A percentile compares a stretch with the other conserved stretches of the same genome.
Conservation (phyloP, 305 asterid species). For the Fraxinus nigra region DNA sequence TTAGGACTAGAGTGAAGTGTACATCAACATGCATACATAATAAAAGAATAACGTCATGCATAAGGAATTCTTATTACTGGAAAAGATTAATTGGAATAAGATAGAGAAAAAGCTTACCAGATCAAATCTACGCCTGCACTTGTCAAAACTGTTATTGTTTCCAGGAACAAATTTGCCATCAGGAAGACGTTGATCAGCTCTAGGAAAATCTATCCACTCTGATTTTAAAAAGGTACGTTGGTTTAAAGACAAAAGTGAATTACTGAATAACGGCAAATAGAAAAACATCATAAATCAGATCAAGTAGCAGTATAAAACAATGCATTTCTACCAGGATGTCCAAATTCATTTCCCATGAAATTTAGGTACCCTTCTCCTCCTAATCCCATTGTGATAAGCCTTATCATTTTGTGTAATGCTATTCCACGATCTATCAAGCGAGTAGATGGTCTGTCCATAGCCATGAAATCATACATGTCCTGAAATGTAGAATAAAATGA, state of each 20-base stretch:
- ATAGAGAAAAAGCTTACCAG: slow-evolving; percentile 49
- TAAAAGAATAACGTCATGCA: background rate
- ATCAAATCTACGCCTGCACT: slow-evolving; percentile 97
- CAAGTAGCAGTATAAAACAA: slow-evolving; percentile 2
- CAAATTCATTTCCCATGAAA: slow-evolving; percentile 99
- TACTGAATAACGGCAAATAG: slow-evolving; percentile 12
- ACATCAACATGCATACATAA: background rate
- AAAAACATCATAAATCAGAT: background rate
- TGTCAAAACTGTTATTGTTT: slow-evolving; percentile 79
- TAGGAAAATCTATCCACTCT: slow-evolving; percentile 99
- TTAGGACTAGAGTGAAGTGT: background rate
- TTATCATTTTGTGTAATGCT: slow-evolving; percentile 97
- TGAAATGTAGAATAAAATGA: slow-evolving; percentile 37
- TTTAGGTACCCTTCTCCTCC: slow-evolving; percentile 99
- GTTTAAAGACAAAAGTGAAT: slow-evolving; percentile 11
- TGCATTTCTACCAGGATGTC: slow-evolving; percentile 82
- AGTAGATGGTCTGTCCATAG: slow-evolving; percentile 91
- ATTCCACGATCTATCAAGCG: slow-evolving; percentile 93
- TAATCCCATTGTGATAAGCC: slow-evolving; percentile 96
- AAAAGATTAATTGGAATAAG: slow-evolving; percentile 13
- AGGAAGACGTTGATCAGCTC: slow-evolving; percentile 79
- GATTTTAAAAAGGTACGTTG: slow-evolving; percentile 23
- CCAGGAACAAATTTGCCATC: slow-evolving; percentile 74
- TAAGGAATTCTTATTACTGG: background rate
- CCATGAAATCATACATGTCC: slow-evolving; percentile 99